Evolutionary conservation across 2,329 filamentous ascomycete genomes (phyloP).

Genomic region (Lachnellula subtilissima): DNA sequence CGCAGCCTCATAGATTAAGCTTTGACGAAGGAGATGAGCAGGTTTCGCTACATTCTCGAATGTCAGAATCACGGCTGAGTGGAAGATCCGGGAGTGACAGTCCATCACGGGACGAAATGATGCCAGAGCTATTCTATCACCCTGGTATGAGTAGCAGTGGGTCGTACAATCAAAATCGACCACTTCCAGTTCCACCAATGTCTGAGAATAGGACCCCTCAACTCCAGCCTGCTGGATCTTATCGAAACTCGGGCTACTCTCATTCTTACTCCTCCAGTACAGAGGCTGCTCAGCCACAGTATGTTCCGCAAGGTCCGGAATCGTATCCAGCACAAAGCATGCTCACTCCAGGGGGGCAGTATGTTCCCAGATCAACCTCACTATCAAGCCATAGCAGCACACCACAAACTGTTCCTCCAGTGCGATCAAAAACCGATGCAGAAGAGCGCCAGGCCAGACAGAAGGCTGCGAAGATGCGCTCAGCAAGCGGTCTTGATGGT

Average conservation of each 20-base stretch:
- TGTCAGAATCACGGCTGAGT: constrained; percentile 42
- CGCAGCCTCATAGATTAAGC: constrained; percentile 70
- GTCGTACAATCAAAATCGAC: constrained; percentile 57
- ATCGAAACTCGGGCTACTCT: constrained; percentile 49
- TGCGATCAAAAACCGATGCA: constrained; percentile 89
- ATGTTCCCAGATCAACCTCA: constrained; percentile 71
- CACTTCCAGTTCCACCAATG: constrained; percentile 53
- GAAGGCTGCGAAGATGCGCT: constrained; percentile 47
- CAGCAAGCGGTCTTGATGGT: constrained; percentile 49
- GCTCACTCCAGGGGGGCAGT: constrained; percentile 33
- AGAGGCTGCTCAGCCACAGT: constrained; percentile 31
- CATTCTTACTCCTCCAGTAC: constrained; percentile 44
- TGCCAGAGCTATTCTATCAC: constrained; percentile 90
- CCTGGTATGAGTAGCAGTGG: constrained; percentile 64
- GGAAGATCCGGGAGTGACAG: constrained; percentile 54
- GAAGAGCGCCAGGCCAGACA: constrained; percentile 57
- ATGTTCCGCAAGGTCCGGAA: constrained; percentile 27
- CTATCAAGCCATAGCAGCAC: constrained; percentile 76
- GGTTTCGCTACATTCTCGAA: constrained; percentile 51
- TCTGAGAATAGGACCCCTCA: constrained; percentile 42
- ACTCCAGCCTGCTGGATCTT: constrained; percentile 53
- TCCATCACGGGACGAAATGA: constrained; percentile 66
- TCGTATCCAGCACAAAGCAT: constrained; percentile 39
- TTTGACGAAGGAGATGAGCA: constrained; percentile 91
- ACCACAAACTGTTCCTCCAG: constrained; percentile 74